Evolutionary conservation across 2,329 filamentous ascomycete genomes (phyloP), one percentile per base, ranked within the genome.

Genomic region (Fusarium mundagurra): DNA sequence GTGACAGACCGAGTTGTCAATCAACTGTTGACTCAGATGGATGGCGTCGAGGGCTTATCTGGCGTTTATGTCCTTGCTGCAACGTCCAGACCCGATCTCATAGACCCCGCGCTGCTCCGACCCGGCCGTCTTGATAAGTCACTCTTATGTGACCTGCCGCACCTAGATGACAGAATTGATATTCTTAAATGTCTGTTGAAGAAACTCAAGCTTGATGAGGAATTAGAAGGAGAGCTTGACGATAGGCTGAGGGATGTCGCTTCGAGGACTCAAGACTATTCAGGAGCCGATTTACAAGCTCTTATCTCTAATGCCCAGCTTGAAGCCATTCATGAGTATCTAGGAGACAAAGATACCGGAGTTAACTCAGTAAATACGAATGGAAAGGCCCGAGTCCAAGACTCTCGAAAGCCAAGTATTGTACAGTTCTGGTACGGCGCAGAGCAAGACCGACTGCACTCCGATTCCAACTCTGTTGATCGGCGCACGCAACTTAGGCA

Each of bases 1-100:
- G 96, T 99, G 22, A 99, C 96, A 1, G 96, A 99, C 83, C 91
- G 96, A 39, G 96, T 99, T 1, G 96, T 99, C 77, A 99, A 99
- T 82, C 97, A 99, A 86, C 90, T 99, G 64, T 89, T 99, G 14
- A 99, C 96, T 1, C 96, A 98, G 82, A 99, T 99, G 96, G 96
- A 99, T 79, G 96, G 96, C 79, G 96, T 96, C 1, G 96, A 99
- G 83, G 96, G 96, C 1, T 85, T 99, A 9, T 95, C 92, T 1
- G 96, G 96, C 3, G 96, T 99, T 0, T 99, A 99, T 78, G 96
- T 99, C 8, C 89, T 99, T 6, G 96, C 96, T 27, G 96, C 96
- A 2, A 99, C 96, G 0, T 96, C 93, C 2, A 88, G 96, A 11
- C 96, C 96, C 0, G 96, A 99, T 82, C 86, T 99, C 14, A 98